Evolutionary conservation across 352 stramenopile species (phyloP).

Genomic region (Globisporangium apiculatum): DNA sequence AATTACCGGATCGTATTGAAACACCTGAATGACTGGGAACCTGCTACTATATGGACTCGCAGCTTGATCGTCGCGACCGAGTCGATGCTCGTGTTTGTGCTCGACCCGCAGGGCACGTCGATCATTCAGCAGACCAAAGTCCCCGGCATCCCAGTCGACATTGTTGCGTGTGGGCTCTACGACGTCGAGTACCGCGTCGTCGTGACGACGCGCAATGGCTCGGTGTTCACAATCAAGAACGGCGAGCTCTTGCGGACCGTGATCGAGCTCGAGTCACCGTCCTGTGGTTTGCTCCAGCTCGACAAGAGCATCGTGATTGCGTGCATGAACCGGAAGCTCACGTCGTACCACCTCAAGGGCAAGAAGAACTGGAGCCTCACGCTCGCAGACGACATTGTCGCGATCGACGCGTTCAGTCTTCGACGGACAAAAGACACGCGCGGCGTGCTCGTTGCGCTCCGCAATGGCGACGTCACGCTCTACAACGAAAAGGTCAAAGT

Average conservation of each 20-base stretch:
- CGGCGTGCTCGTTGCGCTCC: slow-evolving; percentile 78
- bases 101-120: slow-evolving; percentile 69
- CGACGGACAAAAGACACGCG: slow-evolving; percentile 68
- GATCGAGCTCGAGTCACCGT: slow-evolving; percentile 82
- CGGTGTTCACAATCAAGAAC: slow-evolving; percentile 90
- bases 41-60: neutral
- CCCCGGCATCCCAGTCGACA: slow-evolving; percentile 65
- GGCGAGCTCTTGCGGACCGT: slow-evolving; percentile 78
- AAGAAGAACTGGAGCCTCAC: slow-evolving; percentile 89
- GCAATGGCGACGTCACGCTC: slow-evolving; percentile 78
- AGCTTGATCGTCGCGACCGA: slow-evolving; percentile 82
- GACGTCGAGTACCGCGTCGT: slow-evolving; percentile 86
- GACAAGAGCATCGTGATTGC: slow-evolving; percentile 86
- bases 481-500: slow-evolving; percentile 89
- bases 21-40: too few relatives aligned
- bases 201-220: slow-evolving; percentile 78
- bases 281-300: slow-evolving; percentile 66
- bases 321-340: slow-evolving; percentile 82
- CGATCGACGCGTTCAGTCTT: slow-evolving; percentile 70
- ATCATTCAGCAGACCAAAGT: slow-evolving; percentile 65
- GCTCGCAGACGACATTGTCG: slow-evolving; percentile 79
- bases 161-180: slow-evolving; percentile 58
- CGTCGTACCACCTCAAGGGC: slow-evolving; percentile 87
- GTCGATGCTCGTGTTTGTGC: slow-evolving; percentile 63
- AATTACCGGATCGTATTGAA: too few relatives aligned